Conservation (phyloP, 306 rosid genomes). For the Cucurbita argyrosperma region DNA sequence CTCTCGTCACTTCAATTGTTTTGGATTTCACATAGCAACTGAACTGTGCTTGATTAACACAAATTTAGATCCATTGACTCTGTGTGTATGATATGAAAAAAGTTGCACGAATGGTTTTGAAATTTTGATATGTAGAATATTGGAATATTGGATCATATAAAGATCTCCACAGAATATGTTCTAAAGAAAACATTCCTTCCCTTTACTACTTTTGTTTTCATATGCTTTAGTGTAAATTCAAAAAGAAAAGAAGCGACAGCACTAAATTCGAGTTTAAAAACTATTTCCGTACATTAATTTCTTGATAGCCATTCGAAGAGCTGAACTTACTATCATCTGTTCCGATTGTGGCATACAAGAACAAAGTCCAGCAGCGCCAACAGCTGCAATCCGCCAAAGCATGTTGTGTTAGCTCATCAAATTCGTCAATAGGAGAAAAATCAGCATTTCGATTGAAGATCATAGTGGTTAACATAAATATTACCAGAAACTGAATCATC, state of each 20-base stretch:
- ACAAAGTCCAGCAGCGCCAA: constrained; percentile 30
- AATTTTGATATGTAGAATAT: not conserved
- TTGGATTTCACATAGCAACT: no score
- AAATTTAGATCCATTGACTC: no score
- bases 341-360: constrained; percentile 4
- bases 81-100: no score
- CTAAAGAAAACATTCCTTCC: not conserved
- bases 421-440: not conserved
- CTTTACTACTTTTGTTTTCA: no score
- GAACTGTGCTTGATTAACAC: no score
- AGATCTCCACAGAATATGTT: not conserved
- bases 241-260: no score
- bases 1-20: no score
- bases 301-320: not conserved
- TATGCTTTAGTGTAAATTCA: no score
- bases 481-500: constrained; percentile 34
- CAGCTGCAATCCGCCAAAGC: constrained; percentile 19
- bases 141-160: not conserved
- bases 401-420: constrained; percentile 3
- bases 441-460: not conserved
- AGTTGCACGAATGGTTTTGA: not conserved
- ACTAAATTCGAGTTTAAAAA: no score
- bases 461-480: no score
- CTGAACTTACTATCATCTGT: constrained; percentile 18
- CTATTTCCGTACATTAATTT: not conserved